Evolutionary conservation across 768 basidiomycete genomes (phyloP), one percentile per base, ranked within the genome.

Genomic region (Amanita fuliginea): DNA sequence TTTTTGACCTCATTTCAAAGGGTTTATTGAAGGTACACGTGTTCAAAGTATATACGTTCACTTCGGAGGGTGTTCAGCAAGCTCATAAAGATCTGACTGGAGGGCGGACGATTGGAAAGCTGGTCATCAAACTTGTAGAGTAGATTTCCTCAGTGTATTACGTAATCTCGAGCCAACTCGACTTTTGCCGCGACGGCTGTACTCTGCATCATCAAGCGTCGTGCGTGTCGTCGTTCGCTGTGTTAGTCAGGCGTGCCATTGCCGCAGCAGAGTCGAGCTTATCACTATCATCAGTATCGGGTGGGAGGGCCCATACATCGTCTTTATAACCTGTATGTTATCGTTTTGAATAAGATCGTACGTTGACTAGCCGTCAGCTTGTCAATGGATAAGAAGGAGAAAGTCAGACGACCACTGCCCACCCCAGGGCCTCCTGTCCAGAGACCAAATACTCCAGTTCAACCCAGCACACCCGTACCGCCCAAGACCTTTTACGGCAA

Each of bases 81-180:
- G 81, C 91, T 0, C 94, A 98, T 56, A 70, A 56, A 10, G 93
- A 95, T 59, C 70, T 97, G 52, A 75, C 75, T 0, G 70, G 76
- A 7, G 83, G 95, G 42, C 81, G 79, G 62, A 89, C 91, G 8
- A 75, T 74, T 1, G 95, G 95, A 3, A 99, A 98, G 63, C 63
- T 99, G 58, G 55, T 98, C 45, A 70, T 97, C 56, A 88, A 86
- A 62, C n/a, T n/a, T n/a, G 73, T 91, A 37, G 57, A 61, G 14
- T 40, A 55, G 59, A 18, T 9, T 9, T 9, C 8, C 18, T 42
- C 13, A 24, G 33, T 7, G 32, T 13, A 46, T 33, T 46, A 34
- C 19, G 44, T 46, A 46, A 35, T 46, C 16, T 10, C n/a, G 19
- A 32, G 42, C 26, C 14, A 16, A 2, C 6, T 42, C 26, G 42